Conservation (phyloP, 305 asterid genomes). For the Fraxinus floribunda region DNA sequence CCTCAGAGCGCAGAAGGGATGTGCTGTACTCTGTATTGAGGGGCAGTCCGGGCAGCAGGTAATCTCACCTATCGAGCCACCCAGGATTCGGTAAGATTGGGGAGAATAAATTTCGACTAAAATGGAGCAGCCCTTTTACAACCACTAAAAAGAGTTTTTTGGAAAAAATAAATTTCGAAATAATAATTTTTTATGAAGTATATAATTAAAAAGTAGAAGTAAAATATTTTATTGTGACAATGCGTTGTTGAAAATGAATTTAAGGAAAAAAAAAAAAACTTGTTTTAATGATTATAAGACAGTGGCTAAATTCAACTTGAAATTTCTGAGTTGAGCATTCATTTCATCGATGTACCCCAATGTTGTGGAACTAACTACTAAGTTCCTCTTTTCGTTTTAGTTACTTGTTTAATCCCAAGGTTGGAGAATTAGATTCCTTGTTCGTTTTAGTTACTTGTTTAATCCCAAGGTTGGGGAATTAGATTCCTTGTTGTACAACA, state of each 20-base stretch:
- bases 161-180: not conserved
- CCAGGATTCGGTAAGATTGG: not conserved
- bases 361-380: not conserved
- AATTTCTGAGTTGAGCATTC: not conserved
- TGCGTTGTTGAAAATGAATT: not conserved
- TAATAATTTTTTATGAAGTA: not conserved
- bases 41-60: not conserved
- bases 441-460: not conserved
- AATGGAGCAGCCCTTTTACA: not conserved
- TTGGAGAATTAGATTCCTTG: no score
- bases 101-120: not conserved
- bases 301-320: not conserved
- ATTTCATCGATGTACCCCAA: not conserved
- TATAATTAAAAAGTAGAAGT: no score
- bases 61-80: not conserved
- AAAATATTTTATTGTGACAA: not conserved
- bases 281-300: no score
- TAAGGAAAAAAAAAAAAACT: no score
- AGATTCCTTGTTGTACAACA: not conserved
- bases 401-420: not conserved
- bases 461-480: not conserved
- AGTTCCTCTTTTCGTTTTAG: not conserved
- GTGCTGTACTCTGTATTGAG: slow-evolving; percentile 1
- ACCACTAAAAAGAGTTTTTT: not conserved
- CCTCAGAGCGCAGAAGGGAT: slow-evolving; percentile 19